Conservation (phyloP, 495 filamentous ascomycete genomes). For the Cryomyces minteri region DNA sequence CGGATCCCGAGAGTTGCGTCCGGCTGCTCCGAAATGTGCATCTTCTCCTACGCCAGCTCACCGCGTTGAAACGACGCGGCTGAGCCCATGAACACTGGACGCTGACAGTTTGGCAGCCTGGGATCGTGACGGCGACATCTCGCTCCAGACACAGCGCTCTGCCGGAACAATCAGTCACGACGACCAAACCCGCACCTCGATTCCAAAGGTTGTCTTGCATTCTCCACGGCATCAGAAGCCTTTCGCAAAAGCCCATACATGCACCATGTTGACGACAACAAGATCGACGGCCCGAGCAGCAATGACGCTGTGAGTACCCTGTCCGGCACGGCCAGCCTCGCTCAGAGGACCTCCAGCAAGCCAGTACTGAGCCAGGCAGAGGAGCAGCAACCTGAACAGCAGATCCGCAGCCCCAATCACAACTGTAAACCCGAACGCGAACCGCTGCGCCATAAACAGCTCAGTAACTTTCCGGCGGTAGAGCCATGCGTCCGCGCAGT, state of each 20-base stretch:
- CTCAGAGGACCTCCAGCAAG: neutral
- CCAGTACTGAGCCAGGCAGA: slow-evolving; percentile 2
- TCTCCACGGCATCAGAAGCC: neutral
- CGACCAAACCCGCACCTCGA: too few relatives aligned
- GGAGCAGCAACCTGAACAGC: slow-evolving; percentile 6
- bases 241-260: slow-evolving; percentile 10
- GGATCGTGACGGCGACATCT: too few relatives aligned
- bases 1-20: too few relatives aligned
- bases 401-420: slow-evolving; percentile 8
- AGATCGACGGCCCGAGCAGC: neutral
- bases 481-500: neutral
- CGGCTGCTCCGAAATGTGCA: too few relatives aligned
- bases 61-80: too few relatives aligned
- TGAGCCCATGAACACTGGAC: too few relatives aligned
- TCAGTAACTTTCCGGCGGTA: slow-evolving; percentile 13
- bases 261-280: slow-evolving; percentile 6
- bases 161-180: too few relatives aligned
- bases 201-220: too few relatives aligned
- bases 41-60: too few relatives aligned
- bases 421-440: slow-evolving; percentile 11
- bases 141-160: too few relatives aligned
- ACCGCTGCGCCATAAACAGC: slow-evolving; percentile 14
- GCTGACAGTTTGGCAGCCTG: too few relatives aligned
- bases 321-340: slow-evolving; percentile 1
- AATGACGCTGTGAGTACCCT: neutral